phyloP scores from a whole-genome alignment of 768 basidiomycete species.

The Collybia mongolica region DNA sequence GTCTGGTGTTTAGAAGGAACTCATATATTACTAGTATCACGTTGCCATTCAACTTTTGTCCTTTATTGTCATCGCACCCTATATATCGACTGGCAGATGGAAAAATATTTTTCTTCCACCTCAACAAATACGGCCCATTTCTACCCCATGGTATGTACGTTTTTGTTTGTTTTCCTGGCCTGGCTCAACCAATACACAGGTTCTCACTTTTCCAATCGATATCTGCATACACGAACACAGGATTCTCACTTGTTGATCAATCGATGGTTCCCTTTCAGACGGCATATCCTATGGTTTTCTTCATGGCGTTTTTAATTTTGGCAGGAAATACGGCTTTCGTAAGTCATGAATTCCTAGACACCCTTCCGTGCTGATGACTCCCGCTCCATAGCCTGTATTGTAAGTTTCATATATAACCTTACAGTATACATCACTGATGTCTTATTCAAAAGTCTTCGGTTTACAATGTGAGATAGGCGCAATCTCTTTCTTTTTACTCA shows the following conservation, averaged over 20 bases:
- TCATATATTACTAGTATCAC: slow-evolving; percentile 61
- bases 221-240: slow-evolving; percentile 88
- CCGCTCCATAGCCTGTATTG: slow-evolving; percentile 73
- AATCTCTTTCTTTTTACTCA: background rate
- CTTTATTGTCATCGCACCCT: slow-evolving; percentile 79
- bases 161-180: background rate
- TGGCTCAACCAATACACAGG: slow-evolving; percentile 37
- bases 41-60: slow-evolving; percentile 64
- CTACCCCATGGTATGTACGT: slow-evolving; percentile 60
- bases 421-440: background rate
- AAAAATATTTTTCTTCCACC: slow-evolving; percentile 57
- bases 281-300: slow-evolving; percentile 78
- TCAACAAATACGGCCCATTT: slow-evolving; percentile 50
- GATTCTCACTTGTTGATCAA: slow-evolving; percentile 81
- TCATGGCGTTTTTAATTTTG: slow-evolving; percentile 73
- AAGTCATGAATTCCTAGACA: slow-evolving; percentile 33
- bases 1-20: background rate
- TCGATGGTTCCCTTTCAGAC: slow-evolving; percentile 92
- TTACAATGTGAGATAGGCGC: slow-evolving; percentile 65
- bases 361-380: background rate
- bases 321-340: slow-evolving; percentile 95
- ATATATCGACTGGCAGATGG: slow-evolving; percentile 67
- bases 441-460: slow-evolving; percentile 57
- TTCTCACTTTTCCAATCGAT: slow-evolving; percentile 83
- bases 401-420: slow-evolving; percentile 39